Evolutionary conservation across 139 green algal species (phyloP).

Genomic region (Chlorella sp.): DNA sequence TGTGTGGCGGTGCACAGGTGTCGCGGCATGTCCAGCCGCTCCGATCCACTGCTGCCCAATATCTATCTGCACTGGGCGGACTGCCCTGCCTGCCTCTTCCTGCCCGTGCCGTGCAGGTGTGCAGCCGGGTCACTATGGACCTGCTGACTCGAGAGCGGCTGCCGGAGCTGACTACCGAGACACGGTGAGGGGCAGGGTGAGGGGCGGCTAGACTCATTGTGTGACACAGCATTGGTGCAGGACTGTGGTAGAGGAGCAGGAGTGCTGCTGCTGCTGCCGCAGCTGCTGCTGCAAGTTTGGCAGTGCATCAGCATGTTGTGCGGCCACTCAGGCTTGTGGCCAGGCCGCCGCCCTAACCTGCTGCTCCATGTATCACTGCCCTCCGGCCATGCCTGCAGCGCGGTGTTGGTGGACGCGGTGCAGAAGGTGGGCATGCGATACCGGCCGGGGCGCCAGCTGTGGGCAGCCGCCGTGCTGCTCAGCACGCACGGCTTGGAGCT

Average conservation of each 20-base stretch:
- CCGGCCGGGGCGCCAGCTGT: constrained; percentile 51
- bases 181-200: constrained; percentile 17
- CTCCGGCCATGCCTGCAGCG: not conserved
- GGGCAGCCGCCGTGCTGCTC: constrained; percentile 53
- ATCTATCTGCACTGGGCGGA: not conserved
- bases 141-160: constrained; percentile 46
- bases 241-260: no score
- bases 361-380: no score
- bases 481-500: constrained; percentile 60
- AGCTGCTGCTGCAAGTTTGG: no score
- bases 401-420: constrained; percentile 63
- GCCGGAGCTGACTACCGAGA: constrained; percentile 44
- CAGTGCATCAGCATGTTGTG: no score
- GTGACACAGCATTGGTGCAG: no score
- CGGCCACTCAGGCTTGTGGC: no score
- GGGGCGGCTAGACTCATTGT: not conserved
- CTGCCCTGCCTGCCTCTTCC: not conserved
- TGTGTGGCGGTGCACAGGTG: no score
- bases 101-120: not conserved
- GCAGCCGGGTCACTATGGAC: constrained; percentile 39
- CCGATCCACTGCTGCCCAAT: no score
- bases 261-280: no score
- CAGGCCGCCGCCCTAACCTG: no score
- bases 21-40: no score
- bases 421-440: constrained; percentile 70